Evolutionary conservation across 2,329 filamentous ascomycete species (phyloP), one percentile per base, ranked within the genome.

Genomic region (Beauveria asiatica): DNA sequence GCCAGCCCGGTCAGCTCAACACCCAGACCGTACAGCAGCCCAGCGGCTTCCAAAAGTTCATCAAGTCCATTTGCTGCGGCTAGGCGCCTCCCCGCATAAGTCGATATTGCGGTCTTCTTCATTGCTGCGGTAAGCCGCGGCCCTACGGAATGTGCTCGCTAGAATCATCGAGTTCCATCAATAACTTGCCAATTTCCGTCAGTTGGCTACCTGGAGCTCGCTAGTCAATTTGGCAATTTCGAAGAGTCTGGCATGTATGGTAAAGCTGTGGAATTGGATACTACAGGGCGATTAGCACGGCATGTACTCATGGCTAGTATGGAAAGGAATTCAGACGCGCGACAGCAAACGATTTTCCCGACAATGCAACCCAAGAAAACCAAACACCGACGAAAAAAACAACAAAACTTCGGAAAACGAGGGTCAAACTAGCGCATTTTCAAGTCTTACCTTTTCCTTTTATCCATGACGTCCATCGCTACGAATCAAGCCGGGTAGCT

Each of bases 31-130:
- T 81, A 67, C 88, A 94, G 72, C 89, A 93, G 72, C 88, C 86
- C 50, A 88, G 87, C 62, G 89, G 91, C 65, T 86, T 92, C 78
- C 89, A 96, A 78, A 97, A 97, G 80, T 81, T 97, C 72, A 88
- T 93, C 83, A 96, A 94, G 81, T 84, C 86, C 62, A 80, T 97
- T 61, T 97, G 93, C 84, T 97, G 93, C 77, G 90, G 90, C 83
- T 84, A 80, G 78, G 73, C 63, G 61, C 61, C 62, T 60, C 60
- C 57, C 37, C 54, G 64, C 49, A 21, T 55, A 64, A 63, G 66
- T 65, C 64, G 66, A 67, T 66, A 68, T 64, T 71, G 67, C 66
- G 68, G 65, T 65, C 66, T 63, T 66, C 64, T 67, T 59, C 65
- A 67, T 65, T 69, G 68, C 64, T 68, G 67, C 61, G 65, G 65